Percentiles rank a stretch among this genome's conserved stretches.
Evolutionary conservation across 768 basidiomycete species (phyloP).

Genomic region (Termitomyces bulborhizus): DNA sequence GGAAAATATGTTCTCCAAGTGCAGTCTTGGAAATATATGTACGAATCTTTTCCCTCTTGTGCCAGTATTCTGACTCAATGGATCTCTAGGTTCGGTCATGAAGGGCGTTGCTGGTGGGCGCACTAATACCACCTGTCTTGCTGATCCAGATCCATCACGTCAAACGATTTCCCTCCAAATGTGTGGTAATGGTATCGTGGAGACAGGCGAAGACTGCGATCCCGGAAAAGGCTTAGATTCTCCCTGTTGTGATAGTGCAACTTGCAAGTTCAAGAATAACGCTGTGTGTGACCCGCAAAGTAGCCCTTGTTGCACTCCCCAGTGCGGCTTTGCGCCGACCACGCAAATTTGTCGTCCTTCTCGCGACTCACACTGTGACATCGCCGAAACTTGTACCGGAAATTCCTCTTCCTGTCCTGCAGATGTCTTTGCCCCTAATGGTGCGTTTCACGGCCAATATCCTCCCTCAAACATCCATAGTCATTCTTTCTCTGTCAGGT

Average conservation of each 20-base stretch:
- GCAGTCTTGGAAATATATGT: conserved; percentile 85
- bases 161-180: conserved; percentile 57
- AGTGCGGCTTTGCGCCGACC: conserved; percentile 64
- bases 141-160: conserved; percentile 43
- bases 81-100: conserved; percentile 55
- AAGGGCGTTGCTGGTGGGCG: conserved; percentile 30
- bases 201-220: conserved; percentile 83
- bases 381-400: conserved; percentile 69
- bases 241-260: conserved; percentile 66
- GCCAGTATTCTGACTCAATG: neutral
- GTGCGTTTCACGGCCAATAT: conserved; percentile 27
- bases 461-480: neutral
- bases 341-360: conserved; percentile 68
- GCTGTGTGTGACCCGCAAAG: conserved; percentile 78
- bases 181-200: conserved; percentile 83
- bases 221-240: conserved; percentile 57
- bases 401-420: conserved; percentile 65
- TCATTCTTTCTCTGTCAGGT: conserved; percentile 30
- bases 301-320: conserved; percentile 65
- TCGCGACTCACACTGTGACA: conserved; percentile 63
- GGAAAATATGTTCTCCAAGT: conserved; percentile 70
- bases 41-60: conserved; percentile 17
- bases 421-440: conserved; percentile 58
- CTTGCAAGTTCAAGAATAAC: conserved; percentile 67
- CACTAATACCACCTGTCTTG: conserved; percentile 63